Evolutionary conservation across 2,329 filamentous ascomycete species (phyloP), one percentile per base, ranked within the genome.

Genomic region (Penicillium sp.): DNA sequence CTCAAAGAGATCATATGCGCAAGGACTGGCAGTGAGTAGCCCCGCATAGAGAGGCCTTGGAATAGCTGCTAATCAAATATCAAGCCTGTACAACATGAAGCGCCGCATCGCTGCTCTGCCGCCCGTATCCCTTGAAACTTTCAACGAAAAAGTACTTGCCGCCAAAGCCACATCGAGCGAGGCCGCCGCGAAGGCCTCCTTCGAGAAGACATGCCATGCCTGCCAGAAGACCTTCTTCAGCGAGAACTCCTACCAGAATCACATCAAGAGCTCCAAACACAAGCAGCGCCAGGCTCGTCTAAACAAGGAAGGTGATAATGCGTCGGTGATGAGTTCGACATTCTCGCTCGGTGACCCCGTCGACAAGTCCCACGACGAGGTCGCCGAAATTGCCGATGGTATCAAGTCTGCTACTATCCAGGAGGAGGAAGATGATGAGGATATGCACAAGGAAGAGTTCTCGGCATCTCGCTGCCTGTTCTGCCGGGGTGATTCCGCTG

Each of bases 161-260:
- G 92, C 91, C 56, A 89, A 95, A 66, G 91, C 91, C 25, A 83
- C 82, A 6, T 87, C 90, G 13, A 88, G 81, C 37, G 89, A 89
- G 29, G 89, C 92, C 55, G 89, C 90, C 48, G 88, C 90, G 55
- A 89, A 89, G 72, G 92, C 91, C 4, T 84, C 88, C 12, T 97
- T 91, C 66, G 89, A 96, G 69, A 90, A 87, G 66, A 75, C 78
- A 27, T 98, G 93, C 71, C 77, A 83, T 3, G 80, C 84, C 18
- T 98, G 93, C 75, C 81, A 87, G 64, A 95, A 95, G 76, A 90
- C 87, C 12, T 98, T 95, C 72, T 97, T 86, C 76, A 97, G 91
- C 73, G 89, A 96, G 66, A 96, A 96, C 73, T 92, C 93, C 29
- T 97, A 87, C 72, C 83, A 86, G 66, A 98, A 97, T 72, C 93